Evolutionary conservation across 495 filamentous ascomycete genomes (phyloP).

Genomic region (Penicillium taxi): DNA sequence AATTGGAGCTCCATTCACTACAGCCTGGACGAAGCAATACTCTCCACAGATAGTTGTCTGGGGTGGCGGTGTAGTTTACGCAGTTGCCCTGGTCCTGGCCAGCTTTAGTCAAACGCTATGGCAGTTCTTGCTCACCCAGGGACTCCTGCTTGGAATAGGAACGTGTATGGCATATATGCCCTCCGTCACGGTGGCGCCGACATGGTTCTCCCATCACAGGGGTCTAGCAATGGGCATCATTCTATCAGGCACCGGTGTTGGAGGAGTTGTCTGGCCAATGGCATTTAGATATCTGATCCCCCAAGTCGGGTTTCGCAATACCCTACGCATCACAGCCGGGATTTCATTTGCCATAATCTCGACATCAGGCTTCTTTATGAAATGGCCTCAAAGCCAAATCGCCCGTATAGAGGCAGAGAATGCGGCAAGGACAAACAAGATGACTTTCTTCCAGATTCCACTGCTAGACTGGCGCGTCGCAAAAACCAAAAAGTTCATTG

Average conservation of each 20-base stretch:
- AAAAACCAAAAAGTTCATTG: conserved; percentile 24
- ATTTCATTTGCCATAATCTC: conserved; percentile 24
- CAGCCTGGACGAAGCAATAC: conserved; percentile 31
- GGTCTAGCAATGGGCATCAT: conserved; percentile 37
- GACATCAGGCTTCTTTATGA: conserved; percentile 16
- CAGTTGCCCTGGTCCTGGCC: conserved; percentile 23
- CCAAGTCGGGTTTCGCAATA: conserved; percentile 30
- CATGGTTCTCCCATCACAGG: conserved; percentile 25
- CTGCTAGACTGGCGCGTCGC: conserved; percentile 26
- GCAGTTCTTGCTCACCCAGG: conserved; percentile 37
- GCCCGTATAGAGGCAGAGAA: conserved; percentile 21
- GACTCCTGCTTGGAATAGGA: conserved; percentile 27
- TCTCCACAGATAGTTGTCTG: conserved; percentile 24
- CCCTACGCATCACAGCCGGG: conserved; percentile 29
- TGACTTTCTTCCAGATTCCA: conserved; percentile 17
- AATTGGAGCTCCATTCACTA: conserved; percentile 32
- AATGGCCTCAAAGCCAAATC: conserved; percentile 24
- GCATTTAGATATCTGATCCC: conserved; percentile 20
- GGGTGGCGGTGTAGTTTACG: conserved; percentile 24
- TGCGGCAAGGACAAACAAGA: conserved; percentile 1
- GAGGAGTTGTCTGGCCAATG: conserved; percentile 31
- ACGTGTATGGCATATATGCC: conserved; percentile 35
- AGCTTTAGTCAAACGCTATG: conserved; percentile 30
- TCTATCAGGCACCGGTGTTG: conserved; percentile 26
- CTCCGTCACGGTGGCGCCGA: conserved; percentile 29